A percentile compares a stretch with the other conserved stretches of the same genome.
Evolutionary conservation across 495 filamentous ascomycete genomes (phyloP).

Genomic region (Aspergillus bertholletiae): DNA sequence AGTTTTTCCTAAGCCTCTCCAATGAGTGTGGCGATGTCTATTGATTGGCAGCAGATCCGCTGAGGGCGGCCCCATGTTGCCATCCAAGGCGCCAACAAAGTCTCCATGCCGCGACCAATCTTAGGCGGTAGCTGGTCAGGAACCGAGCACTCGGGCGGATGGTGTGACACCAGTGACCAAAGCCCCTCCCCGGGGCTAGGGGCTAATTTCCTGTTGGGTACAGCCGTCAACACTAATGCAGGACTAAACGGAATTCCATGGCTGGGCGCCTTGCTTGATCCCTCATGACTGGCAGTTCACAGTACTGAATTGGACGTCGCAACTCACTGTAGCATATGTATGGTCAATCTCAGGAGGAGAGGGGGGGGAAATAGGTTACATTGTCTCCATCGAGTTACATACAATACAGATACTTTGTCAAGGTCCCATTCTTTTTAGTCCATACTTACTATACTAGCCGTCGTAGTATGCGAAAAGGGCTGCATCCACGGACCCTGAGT

Average conservation of each 20-base stretch:
- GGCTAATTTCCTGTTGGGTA: background rate
- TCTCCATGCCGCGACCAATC: constrained; percentile 6
- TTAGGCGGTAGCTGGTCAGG: constrained; percentile 1
- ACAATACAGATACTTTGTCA: too few relatives aligned
- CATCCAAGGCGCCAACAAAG: background rate
- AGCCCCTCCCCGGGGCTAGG: background rate
- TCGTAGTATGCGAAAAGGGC: too few relatives aligned
- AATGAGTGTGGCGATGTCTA: background rate
- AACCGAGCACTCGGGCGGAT: constrained; percentile 12
- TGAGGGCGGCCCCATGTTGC: background rate
- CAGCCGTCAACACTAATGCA: background rate
- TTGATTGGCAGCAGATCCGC: constrained; percentile 16
- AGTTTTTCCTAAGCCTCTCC: background rate
- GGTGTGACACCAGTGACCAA: constrained; percentile 10
- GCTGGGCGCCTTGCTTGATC: background rate
- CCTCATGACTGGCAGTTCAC: background rate
- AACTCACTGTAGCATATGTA: background rate
- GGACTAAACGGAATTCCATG: background rate
- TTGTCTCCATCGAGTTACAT: background rate
- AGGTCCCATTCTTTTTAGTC: too few relatives aligned
- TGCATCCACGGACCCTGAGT: background rate
- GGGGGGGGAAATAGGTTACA: background rate
- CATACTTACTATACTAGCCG: too few relatives aligned
- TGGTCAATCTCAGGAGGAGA: background rate
- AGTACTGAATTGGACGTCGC: background rate